Evolutionary conservation across 2,329 filamentous ascomycete species (phyloP).

Genomic region (Geosmithia putterillii): DNA sequence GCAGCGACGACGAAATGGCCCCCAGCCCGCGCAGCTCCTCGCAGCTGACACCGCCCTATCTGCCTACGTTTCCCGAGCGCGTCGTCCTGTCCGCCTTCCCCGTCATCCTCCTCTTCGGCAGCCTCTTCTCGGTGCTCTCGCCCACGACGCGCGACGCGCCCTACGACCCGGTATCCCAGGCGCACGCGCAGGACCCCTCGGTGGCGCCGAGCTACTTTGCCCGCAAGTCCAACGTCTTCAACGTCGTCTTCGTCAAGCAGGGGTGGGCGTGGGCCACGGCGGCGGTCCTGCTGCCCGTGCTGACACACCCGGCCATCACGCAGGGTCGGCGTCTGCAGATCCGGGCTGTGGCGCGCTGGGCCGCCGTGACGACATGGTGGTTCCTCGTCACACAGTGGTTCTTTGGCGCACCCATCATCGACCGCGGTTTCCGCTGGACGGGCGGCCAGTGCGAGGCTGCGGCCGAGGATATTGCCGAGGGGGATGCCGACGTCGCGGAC

Average conservation of each 20-base stretch:
- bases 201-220: conserved; percentile 78
- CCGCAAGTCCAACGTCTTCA: conserved; percentile 85
- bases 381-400: conserved; percentile 89
- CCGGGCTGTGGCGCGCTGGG: conserved; percentile 50
- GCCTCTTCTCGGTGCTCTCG: conserved; percentile 67
- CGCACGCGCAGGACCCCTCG: conserved; percentile 42
- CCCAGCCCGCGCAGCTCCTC: too few relatives aligned
- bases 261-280: conserved; percentile 86
- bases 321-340: conserved; percentile 14
- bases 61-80: conserved; percentile 59
- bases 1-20: conserved; percentile 3
- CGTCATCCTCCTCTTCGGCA: conserved; percentile 64
- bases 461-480: conserved; percentile 30
- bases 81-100: conserved; percentile 62
- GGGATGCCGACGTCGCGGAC: conserved; percentile 28
- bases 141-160: conserved; percentile 53
- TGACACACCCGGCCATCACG: conserved; percentile 52
- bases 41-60: conserved; percentile 39
- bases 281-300: conserved; percentile 58
- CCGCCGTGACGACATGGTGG: conserved; percentile 66
- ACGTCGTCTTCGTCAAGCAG: conserved; percentile 84
- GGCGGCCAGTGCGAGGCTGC: conserved; percentile 69
- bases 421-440: conserved; percentile 78
- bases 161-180: conserved; percentile 51
- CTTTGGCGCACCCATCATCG: conserved; percentile 82